Evolutionary conservation across 2,329 filamentous ascomycete genomes (phyloP), one percentile per base, ranked within the genome.

Genomic region (Xylaria digitata): DNA sequence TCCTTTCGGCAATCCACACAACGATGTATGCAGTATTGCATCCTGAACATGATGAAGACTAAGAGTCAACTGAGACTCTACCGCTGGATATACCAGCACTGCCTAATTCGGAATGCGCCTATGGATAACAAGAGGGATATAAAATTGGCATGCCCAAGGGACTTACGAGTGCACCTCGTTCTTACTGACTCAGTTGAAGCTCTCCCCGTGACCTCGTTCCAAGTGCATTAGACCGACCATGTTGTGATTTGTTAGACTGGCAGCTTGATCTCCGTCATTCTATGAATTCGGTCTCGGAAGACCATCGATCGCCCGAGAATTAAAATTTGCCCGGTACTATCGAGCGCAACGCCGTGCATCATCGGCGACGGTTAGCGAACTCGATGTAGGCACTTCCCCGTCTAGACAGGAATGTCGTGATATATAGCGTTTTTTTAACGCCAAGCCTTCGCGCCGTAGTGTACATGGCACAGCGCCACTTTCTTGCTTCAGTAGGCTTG

Each of bases 241-340:
- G 19, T 17, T 54, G 7, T 43, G 6, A 45, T 43, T 32, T 17
- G 21, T 43, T 49, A 5, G 37, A 40, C 45, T 46, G 45, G 45
- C n/a, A 43, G 26, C 17, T 40, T 19, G 17, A 53, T 37, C 15
- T 19, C 40, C 1, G n/a, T 30, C 30, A n/a, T 37, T 57, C 8
- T 21, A 42, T 13, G 6, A 21, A 1, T 21, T 15, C 15, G 17
- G 34, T 30, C 4, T 11, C 43, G 26, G 19, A 32, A 8, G 53
- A 45, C 13, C 30, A 43, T 45, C n/a, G 30, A 26, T 48, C 34
- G 15, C 30, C 23, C 19, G 17, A 50, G 52, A 19, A 26, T 23
- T 19, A 11, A 32, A 23, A 13, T 48, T 57, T 57, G 23, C 52
- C 52, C 52, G 46, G 52, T 46, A 52, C 45, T 53, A 11, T 30